Evolutionary conservation across 2,329 filamentous ascomycete genomes (phyloP).

Genomic region (Scedosporium dehoogii): DNA sequence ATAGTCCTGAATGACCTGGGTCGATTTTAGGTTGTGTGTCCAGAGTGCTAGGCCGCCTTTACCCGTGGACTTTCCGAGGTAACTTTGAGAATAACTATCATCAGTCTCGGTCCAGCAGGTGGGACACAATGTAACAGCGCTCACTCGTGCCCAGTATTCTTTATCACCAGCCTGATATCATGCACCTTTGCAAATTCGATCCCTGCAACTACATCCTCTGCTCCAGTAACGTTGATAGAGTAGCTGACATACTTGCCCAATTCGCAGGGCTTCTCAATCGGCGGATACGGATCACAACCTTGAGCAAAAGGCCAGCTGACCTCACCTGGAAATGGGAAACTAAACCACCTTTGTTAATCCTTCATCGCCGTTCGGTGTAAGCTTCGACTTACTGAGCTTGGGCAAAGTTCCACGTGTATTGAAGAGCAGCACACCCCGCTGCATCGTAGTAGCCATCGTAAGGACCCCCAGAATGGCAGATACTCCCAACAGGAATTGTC

Average conservation of each 20-base stretch:
- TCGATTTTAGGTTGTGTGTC: conserved; percentile 28
- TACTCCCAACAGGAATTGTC: conserved; percentile 39
- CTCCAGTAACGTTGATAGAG: conserved; percentile 21
- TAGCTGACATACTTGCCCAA: conserved; percentile 33
- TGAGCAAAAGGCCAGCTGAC: conserved; percentile 28
- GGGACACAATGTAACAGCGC: neutral
- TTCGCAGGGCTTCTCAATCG: conserved; percentile 26
- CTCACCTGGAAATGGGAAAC: conserved; percentile 25
- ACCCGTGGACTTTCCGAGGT: conserved; percentile 24
- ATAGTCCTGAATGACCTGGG: conserved; percentile 15
- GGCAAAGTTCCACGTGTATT: conserved; percentile 22
- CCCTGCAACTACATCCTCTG: conserved; percentile 20
- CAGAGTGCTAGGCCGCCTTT: conserved; percentile 24
- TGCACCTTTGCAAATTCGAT: conserved; percentile 26
- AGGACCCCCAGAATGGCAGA: conserved; percentile 35
- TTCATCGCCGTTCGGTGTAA: conserved; percentile 15
- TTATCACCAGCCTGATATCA: conserved; percentile 24
- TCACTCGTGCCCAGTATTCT: conserved; percentile 22
- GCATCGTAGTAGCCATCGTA: conserved; percentile 27
- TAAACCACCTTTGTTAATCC: conserved; percentile 19
- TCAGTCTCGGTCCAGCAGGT: neutral
- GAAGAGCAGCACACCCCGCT: conserved; percentile 26
- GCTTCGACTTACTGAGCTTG: neutral
- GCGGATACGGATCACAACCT: conserved; percentile 28
- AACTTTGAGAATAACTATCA: neutral